Evolutionary conservation across 805 yeast genomes (phyloP).

Genomic region (Limtongozyma cylindracea): DNA sequence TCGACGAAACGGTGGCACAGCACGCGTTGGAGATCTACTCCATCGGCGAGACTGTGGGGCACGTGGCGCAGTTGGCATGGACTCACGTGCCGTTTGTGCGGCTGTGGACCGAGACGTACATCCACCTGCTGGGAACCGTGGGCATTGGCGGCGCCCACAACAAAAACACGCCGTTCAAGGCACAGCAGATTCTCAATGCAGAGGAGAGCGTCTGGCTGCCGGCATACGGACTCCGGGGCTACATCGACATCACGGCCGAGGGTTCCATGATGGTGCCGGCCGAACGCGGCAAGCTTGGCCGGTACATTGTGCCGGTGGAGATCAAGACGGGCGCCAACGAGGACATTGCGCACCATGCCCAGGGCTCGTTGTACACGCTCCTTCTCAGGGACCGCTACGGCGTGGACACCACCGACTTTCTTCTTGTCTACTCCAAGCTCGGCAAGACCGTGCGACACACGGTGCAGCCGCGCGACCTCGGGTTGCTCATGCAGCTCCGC

Average conservation of each 20-base stretch:
- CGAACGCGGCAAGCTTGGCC: no score
- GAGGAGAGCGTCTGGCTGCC: slow-evolving; percentile 93
- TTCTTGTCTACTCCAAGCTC: slow-evolving; percentile 47
- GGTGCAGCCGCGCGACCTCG: slow-evolving; percentile 26
- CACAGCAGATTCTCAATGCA: slow-evolving; percentile 48
- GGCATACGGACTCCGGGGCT: slow-evolving; percentile 68
- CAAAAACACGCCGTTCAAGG: no score
- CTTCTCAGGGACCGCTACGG: slow-evolving; percentile 62
- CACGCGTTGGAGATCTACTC: slow-evolving; percentile 26
- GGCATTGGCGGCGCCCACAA: no score
- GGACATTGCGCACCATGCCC: slow-evolving; percentile 55
- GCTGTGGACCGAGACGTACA: slow-evolving; percentile 24
- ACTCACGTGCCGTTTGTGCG: slow-evolving; percentile 24
- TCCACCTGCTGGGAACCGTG: slow-evolving; percentile 7
- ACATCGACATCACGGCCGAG: slow-evolving; percentile 72
- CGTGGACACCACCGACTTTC: slow-evolving; percentile 32
- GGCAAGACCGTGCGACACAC: slow-evolving; percentile 27
- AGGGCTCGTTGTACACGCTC: slow-evolving; percentile 59
- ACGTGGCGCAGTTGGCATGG: slow-evolving; percentile 15
- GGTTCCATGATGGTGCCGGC: no score
- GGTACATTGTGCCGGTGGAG: slow-evolving; percentile 71
- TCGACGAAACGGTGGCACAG: slow-evolving; percentile 15
- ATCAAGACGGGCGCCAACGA: slow-evolving; percentile 57
- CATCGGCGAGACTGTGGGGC: slow-evolving; percentile 21
- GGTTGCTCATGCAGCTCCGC: slow-evolving; percentile 44